Conservation (phyloP, 2,329 filamentous ascomycete genomes). For the Sporothrix dimorphospora region DNA sequence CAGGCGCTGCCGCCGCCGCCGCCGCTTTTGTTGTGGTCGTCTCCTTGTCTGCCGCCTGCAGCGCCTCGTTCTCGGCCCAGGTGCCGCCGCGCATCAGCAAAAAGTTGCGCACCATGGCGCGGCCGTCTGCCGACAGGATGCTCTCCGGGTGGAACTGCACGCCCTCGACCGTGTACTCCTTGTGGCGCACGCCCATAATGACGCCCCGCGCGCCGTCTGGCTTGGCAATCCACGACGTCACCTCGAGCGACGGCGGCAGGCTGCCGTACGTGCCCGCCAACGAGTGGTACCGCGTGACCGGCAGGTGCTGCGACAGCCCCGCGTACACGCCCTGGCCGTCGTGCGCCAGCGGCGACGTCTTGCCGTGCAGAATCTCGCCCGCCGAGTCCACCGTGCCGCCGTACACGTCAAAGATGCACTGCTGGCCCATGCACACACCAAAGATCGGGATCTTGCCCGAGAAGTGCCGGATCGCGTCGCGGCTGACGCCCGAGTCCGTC, state of each 20-base stretch:
- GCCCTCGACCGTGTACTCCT: conserved; percentile 86
- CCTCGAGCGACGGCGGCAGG: conserved; percentile 80
- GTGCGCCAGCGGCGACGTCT: conserved; percentile 88
- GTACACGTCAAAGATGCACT: conserved; percentile 95
- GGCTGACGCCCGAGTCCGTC: conserved; percentile 90
- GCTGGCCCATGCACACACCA: conserved; percentile 99
- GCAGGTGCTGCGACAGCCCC: conserved; percentile 76
- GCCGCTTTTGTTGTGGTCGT: conserved; percentile 31
- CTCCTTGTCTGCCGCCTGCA: conserved; percentile 49
- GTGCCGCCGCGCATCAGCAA: conserved; percentile 84
- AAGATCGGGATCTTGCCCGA: conserved; percentile 92
- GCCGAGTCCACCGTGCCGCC: conserved; percentile 90
- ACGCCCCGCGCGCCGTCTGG: conserved; percentile 79
- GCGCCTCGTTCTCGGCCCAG: conserved; percentile 77
- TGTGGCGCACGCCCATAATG: conserved; percentile 97
- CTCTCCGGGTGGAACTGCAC: conserved; percentile 99
- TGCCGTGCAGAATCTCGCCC: conserved; percentile 95
- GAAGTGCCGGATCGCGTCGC: conserved; percentile 88
- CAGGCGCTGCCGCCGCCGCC: conserved; percentile 48
- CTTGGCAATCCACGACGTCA: conserved; percentile 84
- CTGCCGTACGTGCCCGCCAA: conserved; percentile 89
- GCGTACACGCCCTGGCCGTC: conserved; percentile 91
- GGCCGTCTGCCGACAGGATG: conserved; percentile 87
- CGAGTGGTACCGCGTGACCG: conserved; percentile 94
- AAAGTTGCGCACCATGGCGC: conserved; percentile 91